Base-by-base conservation (phyloP, 495 filamentous ascomycete genomes). In the Podospora sp. region DNA sequence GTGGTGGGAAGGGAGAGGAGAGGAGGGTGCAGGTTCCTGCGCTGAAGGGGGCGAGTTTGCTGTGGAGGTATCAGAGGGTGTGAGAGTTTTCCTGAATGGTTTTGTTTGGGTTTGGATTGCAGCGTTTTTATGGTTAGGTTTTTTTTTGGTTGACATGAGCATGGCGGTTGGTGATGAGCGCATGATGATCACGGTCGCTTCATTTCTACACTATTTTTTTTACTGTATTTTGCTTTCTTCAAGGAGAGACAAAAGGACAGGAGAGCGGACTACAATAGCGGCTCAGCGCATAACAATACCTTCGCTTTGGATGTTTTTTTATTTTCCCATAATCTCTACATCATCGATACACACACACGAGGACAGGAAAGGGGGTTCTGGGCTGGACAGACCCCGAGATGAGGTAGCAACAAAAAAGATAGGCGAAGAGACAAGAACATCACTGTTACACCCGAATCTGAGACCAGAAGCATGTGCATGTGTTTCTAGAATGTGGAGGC, bases 51-150 rank as follows among this genome's bases (percentile, higher is more conserved):
- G 76, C 75, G 55, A 78, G 76, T 52, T 65, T 78, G 68, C 61
- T 78, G 26, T 78, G 76, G 76, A 65, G 76, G 67, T 78, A 78
- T 66, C 73, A 69, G 8, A 66, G 70, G 50, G 74, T 71, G 27
- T 70, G 72, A 18, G 71, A 72, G 49, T 3, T 36, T 66, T 35
- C 33, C 33, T n/a, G 18, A 66, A 25, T 35, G 14, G 55, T 7
- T 26, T 25, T 60, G 14, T 36, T 66, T 35, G 29, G 49, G 6
- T 26, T 69, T 33, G 8, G 1, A 8, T 9, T 24, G 16, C 55
- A 21, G n/a, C 0, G 51, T 40, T 27, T 49, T n/a, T 57, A 18
- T 40, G 5, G 33, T 33, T 61, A 8, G 53, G 21, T 62, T 5
- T 50, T 26, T 7, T 36, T 66, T 33, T 33, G 12, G 33, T 24